Evolutionary conservation across 164 flowering plant species (phyloP), one percentile per base, ranked within the genome.

Genomic region (Euptelea pleiosperma): DNA sequence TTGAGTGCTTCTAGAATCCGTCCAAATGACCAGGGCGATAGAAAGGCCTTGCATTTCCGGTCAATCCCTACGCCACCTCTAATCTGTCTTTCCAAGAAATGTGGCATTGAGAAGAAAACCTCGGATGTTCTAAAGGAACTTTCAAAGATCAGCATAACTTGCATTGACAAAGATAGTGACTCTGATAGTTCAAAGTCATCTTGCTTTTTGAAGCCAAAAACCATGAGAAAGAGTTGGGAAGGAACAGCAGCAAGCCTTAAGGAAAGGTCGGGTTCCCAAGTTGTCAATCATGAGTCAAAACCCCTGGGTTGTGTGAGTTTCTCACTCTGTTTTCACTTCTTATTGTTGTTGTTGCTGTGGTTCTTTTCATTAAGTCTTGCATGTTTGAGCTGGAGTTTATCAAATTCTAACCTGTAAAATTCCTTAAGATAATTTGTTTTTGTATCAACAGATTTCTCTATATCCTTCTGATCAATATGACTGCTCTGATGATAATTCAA

Each of bases 191-290:
- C 70, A 7, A 62, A 31, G 16, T 71, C 80, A 16, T 62, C 73
- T 9, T 45, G 51, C 14, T 66, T 61, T 21, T 59, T 63, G 4
- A 47, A 52, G 3, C 68, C 56, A 0, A 69, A 30, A 30, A 36
- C 62, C 2, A 59, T 44, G 54, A 73, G 84, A 65, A 77, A 73
- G 57, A 82, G 74, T 52, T 78, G 89, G 84, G 72, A 58, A 31
- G 64, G 70, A 33, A 33, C 60, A 10, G 52, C 60, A 19, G 42
- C 67, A 46, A 62, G 68, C 28, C 51, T 54, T 1, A 73, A 59
- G 50, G 78, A 70, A 39, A 62, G 60, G 43, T 26, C 69, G n/a
- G 64, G 62, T 10, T 52, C 74, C 35, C 53, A 54, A 9, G 35
- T 57, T 37, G 42, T 55, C 51, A 76, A 61, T 70, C 59, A 50